These are phyloP conservation scores for Ilyonectria destructans DNA, from an alignment of 2,329 filamentous ascomycete species.

Conservation along the genomic window DNA sequence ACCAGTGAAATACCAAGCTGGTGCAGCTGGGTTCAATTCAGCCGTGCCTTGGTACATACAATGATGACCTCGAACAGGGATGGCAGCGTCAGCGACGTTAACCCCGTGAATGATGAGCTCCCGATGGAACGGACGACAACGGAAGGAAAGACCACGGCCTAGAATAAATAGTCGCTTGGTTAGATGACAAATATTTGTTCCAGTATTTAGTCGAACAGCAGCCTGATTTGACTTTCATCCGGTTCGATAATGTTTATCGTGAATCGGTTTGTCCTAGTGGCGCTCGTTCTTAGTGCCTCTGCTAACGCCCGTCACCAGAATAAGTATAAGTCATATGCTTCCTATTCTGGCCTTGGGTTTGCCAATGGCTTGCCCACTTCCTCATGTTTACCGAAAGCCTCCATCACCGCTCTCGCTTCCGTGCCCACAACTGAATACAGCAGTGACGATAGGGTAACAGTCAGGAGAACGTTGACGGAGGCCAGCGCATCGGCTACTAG, in stretches of 20 bases:
- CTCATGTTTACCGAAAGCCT: background rate
- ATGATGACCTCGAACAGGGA: too few relatives aligned
- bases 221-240: too few relatives aligned
- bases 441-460: background rate
- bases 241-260: slow-evolving; percentile 37
- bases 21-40: too few relatives aligned
- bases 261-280: slow-evolving; percentile 31
- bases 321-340: background rate
- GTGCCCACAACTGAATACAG: background rate
- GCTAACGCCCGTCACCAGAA: slow-evolving; percentile 32
- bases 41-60: too few relatives aligned
- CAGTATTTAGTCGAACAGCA: too few relatives aligned
- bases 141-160: too few relatives aligned
- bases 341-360: background rate
- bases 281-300: slow-evolving; percentile 35
- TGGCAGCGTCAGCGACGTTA: too few relatives aligned
- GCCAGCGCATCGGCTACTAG: background rate
- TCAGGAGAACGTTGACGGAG: background rate
- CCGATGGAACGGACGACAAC: too few relatives aligned
- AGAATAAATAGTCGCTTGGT: too few relatives aligned
- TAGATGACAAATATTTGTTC: too few relatives aligned
- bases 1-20: too few relatives aligned
- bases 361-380: background rate
- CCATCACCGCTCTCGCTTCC: background rate
- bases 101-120: too few relatives aligned